A percentile compares a stretch with the other conserved stretches of the same genome.
Evolutionary conservation across 2,329 filamentous ascomycete species (phyloP).

Genomic region (Aspergillus pseudoviridinutans): DNA sequence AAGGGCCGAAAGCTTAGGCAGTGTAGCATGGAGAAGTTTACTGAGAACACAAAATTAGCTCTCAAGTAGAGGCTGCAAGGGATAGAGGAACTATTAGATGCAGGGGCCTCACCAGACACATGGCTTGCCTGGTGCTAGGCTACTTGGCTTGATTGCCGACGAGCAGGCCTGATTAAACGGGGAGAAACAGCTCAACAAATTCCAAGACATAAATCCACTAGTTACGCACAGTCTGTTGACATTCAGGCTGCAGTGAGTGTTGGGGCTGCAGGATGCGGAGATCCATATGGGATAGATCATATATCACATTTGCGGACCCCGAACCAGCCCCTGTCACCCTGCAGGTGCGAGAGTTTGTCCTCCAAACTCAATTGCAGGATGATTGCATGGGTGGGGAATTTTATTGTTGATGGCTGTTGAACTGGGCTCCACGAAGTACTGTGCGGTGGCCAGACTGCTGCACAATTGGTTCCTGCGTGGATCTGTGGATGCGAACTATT

Average conservation of each 20-base stretch:
- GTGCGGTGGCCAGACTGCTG: background rate
- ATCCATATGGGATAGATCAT: background rate
- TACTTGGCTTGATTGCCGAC: background rate
- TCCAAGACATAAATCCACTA: background rate
- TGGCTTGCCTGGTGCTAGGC: background rate
- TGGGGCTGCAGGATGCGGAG: background rate
- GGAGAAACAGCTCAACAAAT: background rate
- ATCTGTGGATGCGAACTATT: background rate
- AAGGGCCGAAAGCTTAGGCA: background rate
- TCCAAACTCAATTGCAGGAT: background rate
- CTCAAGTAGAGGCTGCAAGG: background rate
- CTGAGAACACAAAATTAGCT: background rate
- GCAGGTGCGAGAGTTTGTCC: background rate
- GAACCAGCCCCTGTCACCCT: background rate
- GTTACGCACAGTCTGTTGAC: background rate
- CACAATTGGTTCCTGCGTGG: background rate
- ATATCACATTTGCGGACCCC: background rate
- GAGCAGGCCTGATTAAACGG: too few species aligned
- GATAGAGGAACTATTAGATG: background rate
- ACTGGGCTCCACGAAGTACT: background rate
- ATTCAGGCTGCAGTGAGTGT: background rate
- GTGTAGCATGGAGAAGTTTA: background rate
- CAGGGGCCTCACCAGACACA: background rate
- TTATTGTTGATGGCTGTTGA: background rate
- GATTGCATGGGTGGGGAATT: background rate